Evolutionary conservation across 73 alveolate genomes (phyloP), one percentile per base, ranked within the genome.

Genomic region (Stentor coeruleus): DNA sequence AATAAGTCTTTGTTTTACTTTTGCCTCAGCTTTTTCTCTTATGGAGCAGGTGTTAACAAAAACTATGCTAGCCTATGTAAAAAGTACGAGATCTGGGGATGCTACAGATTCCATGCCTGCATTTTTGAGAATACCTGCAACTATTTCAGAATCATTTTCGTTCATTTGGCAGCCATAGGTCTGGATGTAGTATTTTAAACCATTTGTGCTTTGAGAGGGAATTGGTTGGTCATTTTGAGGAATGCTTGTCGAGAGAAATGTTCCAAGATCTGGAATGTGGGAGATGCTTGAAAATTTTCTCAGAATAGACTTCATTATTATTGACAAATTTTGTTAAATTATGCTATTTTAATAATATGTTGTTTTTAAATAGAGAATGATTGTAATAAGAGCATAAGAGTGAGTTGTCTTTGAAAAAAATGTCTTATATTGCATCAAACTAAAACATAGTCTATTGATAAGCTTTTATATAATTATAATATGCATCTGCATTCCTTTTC

Each of bases 161-260:
- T 91, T 91, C 97, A 91, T 91, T 60, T 90, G 86, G 81, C 97
- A 91, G 6, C 97, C 97, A 76, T 91, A 85, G 14, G 97, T 91
- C 79, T 91, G 94, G 1, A 91, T 83, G 81, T 85, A 91, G 82
- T 84, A 91, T 36, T 57, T 58, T 66, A 35, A 39, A 31, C 72
- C 84, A 20, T 11, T 11, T 49, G 20, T 6, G 20, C 28, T 11
- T 11, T 20, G 28, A 20, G 28, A 11, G 6, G 6, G 28, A 20
- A 49, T 49, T 49, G 66, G 66, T 20, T 49, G 6, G 6, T 11
- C 6, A 49, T 49, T 6, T 11, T 6, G 20, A 20, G 6, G 28
- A 20, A 20, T 6, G 6, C 28, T 11, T 49, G 6, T 6, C 28
- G 66, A 49, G 20, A 49, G 66, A 49, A 49, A 49, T 6, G 66